Conservation (phyloP, 2,329 filamentous ascomycete genomes). For the Botrytis fabae region DNA sequence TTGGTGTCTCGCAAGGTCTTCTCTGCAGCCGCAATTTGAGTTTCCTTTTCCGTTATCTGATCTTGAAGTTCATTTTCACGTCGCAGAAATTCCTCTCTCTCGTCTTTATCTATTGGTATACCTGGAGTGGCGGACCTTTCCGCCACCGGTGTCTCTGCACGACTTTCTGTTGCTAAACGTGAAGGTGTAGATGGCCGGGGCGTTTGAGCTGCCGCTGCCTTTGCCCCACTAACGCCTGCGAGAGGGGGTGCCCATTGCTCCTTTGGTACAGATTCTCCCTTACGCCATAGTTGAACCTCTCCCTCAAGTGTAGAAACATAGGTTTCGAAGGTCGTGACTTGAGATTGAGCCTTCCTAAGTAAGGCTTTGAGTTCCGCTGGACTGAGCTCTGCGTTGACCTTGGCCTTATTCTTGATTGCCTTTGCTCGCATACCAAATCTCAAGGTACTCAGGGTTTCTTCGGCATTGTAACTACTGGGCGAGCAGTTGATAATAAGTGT, state of each 20-base stretch:
- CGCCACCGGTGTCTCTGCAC: slow-evolving; percentile 66
- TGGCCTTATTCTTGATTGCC: slow-evolving; percentile 99
- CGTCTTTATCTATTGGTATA: slow-evolving; percentile 88
- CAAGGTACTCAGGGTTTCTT: slow-evolving; percentile 87
- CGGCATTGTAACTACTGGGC: slow-evolving; percentile 97
- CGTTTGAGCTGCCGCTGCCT: slow-evolving; percentile 48
- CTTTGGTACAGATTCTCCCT: slow-evolving; percentile 82
- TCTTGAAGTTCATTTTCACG: slow-evolving; percentile 97
- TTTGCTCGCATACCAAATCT: slow-evolving; percentile 96
- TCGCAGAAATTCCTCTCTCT: slow-evolving; percentile 91
- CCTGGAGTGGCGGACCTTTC: slow-evolving; percentile 87
- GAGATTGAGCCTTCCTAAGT: slow-evolving; percentile 87
- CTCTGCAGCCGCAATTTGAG: slow-evolving; percentile 74
- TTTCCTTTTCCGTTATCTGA: slow-evolving; percentile 90
- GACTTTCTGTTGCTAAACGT: slow-evolving; percentile 55
- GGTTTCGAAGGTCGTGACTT: slow-evolving; percentile 82
- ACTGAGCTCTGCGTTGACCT: slow-evolving; percentile 97
- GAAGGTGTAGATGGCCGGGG: slow-evolving; percentile 61
- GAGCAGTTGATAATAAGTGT: slow-evolving; percentile 98
- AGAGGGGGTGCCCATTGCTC: slow-evolving; percentile 80
- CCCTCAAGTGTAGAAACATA: slow-evolving; percentile 83
- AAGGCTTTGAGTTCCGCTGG: slow-evolving; percentile 91
- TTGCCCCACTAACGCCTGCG: slow-evolving; percentile 54
- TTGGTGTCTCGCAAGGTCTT: slow-evolving; percentile 78
- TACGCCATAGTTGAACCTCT: slow-evolving; percentile 84